Percentiles rank a stretch among this genome's conserved stretches.
These are phyloP conservation scores for Leccinum pellstonianum DNA, from an alignment of 768 basidiomycete genomes.

Conservation along the genomic window DNA sequence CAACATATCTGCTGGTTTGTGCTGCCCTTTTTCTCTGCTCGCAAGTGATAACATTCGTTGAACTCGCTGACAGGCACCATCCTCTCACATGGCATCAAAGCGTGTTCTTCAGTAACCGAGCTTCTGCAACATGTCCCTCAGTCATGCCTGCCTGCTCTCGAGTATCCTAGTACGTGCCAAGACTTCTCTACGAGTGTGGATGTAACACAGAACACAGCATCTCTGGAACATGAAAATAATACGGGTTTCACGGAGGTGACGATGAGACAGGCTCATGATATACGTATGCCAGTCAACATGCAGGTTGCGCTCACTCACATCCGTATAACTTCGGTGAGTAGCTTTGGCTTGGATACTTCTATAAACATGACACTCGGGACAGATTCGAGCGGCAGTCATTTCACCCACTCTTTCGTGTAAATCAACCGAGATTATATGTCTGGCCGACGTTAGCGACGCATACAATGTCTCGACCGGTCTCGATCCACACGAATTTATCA, in stretches of 20 bases:
- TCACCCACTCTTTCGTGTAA: conserved; percentile 68
- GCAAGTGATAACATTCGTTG: not conserved
- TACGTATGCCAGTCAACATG: conserved; percentile 70
- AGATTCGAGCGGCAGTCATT: conserved; percentile 72
- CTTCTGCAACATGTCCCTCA: conserved; percentile 56
- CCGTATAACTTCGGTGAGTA: conserved; percentile 69
- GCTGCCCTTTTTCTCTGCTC: not conserved
- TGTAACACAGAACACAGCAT: conserved; percentile 40
- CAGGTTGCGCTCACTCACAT: conserved; percentile 69
- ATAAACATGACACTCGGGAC: conserved; percentile 10
- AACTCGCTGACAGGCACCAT: conserved; percentile 41
- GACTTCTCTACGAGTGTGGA: not conserved
- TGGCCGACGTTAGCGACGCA: conserved; percentile 83
- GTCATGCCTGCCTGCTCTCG: conserved; percentile 44
- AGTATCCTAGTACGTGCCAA: conserved; percentile 51
- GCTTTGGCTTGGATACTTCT: not conserved
- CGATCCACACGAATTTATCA: conserved; percentile 78
- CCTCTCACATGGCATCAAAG: conserved; percentile 51
- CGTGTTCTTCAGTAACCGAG: conserved; percentile 63
- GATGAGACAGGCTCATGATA: conserved; percentile 62
- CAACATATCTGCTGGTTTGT: conserved; percentile 58
- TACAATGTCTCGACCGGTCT: conserved; percentile 78
- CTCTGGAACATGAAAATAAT: conserved; percentile 58
- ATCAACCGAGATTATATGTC: conserved; percentile 77
- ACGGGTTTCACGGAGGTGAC: conserved; percentile 60